Base-by-base conservation (phyloP, 1,139 yeast genomes). In the Yamadazyma triangularis region DNA sequence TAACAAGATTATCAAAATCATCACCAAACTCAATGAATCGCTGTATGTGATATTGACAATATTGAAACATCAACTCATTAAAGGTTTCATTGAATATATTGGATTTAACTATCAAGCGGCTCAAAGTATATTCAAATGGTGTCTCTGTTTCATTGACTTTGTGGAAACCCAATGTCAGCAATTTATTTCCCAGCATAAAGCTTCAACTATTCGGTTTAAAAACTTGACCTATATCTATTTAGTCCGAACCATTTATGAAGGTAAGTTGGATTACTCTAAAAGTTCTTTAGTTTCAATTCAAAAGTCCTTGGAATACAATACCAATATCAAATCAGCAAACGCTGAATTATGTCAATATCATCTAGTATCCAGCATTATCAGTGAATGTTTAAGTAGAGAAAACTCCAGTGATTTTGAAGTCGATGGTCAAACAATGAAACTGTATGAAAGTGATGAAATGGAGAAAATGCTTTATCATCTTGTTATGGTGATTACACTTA, bases 391-490 rank as follows among this genome's bases (percentile, higher is more conserved):
- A 10, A 45, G 58, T 21, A 10, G n/a, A 5, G 6, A 7, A 5
- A 21, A 21, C n/a, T 10, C 19, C 23, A 18, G 11, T 8, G 18
- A 2, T 10, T 28, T 19, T 10, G 18, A 18, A n/a, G 34, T 45
- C 9, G 40, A 31, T 9, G 33, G 27, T 8, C 6, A 24, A 2
- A 22, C 18, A 19, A 21, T 42, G 18, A 20, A 27, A 7, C 11
- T 50, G 21, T 44, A 36, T 25, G 35, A 41, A 18, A 34, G 31
- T 8, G 13, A 11, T 4, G 27, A 32, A 31, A 30, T 59, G 4
- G 54, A 48, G 13, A 58, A 58, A 25, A 54, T 62, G 57, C 35
- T 67, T 3, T 37, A 61, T 14, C 53, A 60, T 32, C 57, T 62
- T 30, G 47, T 65, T 4, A 31, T 56, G 4, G 61, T 65, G 1